phyloP scores from a whole-genome alignment of 1,284 basidiomycete genomes.

The Leccinum pachyderme region DNA sequence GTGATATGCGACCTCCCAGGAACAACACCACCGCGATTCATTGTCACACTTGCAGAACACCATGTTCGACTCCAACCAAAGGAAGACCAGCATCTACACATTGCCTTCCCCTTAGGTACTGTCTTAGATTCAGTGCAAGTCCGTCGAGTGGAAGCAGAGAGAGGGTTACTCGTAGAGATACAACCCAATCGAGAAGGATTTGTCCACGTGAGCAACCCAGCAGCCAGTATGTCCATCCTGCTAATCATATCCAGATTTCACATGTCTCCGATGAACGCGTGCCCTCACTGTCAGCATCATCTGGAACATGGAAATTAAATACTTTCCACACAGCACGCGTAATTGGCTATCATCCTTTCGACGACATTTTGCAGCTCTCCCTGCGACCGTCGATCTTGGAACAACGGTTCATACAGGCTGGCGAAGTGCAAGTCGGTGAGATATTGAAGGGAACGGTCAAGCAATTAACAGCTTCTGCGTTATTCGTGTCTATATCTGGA shows the following conservation, averaged over 20 bases:
- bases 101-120: constrained; percentile 72
- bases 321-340: constrained; percentile 87
- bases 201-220: constrained; percentile 66
- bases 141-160: constrained; percentile 72
- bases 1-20: constrained; percentile 82
- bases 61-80: constrained; percentile 55
- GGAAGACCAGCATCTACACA: constrained; percentile 41
- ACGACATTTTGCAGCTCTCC: constrained; percentile 86
- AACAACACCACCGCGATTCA: constrained; percentile 74
- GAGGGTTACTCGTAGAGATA: constrained; percentile 75
- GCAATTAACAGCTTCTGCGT: constrained; percentile 71
- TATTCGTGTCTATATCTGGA: constrained; percentile 85
- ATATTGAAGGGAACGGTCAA: constrained; percentile 84
- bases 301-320: constrained; percentile 78
- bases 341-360: constrained; percentile 83
- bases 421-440: constrained; percentile 84
- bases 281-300: constrained; percentile 64
- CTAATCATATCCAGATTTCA: constrained; percentile 67
- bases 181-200: constrained; percentile 72
- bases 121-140: constrained; percentile 74
- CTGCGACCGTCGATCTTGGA: constrained; percentile 82
- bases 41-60: constrained; percentile 76
- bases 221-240: neutral
- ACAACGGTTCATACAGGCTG: constrained; percentile 85
- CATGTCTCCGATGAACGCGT: constrained; percentile 92